Evolutionary conservation across 106 monocot species (phyloP).

Genomic region (Amphibolis antarctica): DNA sequence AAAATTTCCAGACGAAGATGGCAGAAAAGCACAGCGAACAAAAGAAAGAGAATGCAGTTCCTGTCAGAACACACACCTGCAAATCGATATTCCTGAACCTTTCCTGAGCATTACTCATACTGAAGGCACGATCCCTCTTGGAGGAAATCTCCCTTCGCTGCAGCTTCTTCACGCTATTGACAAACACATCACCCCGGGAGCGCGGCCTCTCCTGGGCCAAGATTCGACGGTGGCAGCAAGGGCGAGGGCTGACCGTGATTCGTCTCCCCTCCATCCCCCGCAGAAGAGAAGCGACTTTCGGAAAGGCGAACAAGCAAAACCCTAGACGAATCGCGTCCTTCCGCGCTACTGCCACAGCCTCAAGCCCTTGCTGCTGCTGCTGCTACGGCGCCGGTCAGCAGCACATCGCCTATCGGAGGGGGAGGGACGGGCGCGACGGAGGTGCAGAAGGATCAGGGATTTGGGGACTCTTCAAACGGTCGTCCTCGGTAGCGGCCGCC

Average conservation of each 20-base stretch:
- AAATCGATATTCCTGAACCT: constrained; percentile 65
- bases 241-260: constrained; percentile 53
- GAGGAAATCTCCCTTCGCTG: constrained; percentile 62
- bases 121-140: constrained; percentile 32
- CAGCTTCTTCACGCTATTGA: constrained; percentile 59
- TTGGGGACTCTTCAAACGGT: too few species aligned
- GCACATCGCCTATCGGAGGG: neutral
- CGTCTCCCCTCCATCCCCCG: constrained; percentile 41
- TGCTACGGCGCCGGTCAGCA: neutral
- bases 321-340: constrained; percentile 1
- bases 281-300: neutral
- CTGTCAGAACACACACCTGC: constrained; percentile 22
- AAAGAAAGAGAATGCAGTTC: neutral
- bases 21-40: neutral
- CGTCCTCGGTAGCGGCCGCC: too few species aligned
- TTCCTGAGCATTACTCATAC: constrained; percentile 49
- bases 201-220: constrained; percentile 45
- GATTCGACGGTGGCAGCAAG: constrained; percentile 53
- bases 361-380: neutral
- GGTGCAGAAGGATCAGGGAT: neutral
- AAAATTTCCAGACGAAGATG: neutral
- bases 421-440: neutral
- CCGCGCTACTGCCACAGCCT: too few species aligned
- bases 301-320: neutral
- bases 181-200: constrained; percentile 24